These are phyloP conservation scores for Curvularia spicifera DNA, from an alignment of 2,329 filamentous ascomycete genomes.

Conservation along the genomic window DNA sequence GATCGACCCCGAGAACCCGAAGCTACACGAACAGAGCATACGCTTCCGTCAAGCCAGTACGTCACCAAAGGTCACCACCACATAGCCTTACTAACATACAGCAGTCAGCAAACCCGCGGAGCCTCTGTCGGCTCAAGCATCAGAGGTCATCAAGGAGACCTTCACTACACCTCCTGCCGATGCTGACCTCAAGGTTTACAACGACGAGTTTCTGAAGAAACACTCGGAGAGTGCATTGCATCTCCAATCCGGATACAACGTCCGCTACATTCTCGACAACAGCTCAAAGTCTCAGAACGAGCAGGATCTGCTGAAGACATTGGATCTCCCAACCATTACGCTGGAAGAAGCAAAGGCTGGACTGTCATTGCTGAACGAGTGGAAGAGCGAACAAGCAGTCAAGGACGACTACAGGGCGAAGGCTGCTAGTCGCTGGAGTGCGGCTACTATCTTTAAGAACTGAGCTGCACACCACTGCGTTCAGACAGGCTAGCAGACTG, in stretches of 20 bases:
- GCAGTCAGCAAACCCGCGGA: constrained; percentile 48
- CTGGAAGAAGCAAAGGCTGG: constrained; percentile 65
- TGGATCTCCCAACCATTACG: constrained; percentile 60
- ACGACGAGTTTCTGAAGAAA: constrained; percentile 68
- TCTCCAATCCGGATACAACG: constrained; percentile 68
- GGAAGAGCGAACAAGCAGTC: constrained; percentile 57
- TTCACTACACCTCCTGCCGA: constrained; percentile 66
- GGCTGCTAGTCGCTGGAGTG: constrained; percentile 49
- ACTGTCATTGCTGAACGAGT: constrained; percentile 58
- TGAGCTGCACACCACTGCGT: constrained; percentile 4
- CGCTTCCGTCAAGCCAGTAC: constrained; percentile 68
- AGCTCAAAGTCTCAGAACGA: constrained; percentile 64
- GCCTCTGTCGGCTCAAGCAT: constrained; percentile 68
- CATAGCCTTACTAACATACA: constrained; percentile 14
- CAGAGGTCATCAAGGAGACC: constrained; percentile 71
- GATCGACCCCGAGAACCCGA: constrained; percentile 72
- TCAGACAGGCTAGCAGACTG: not conserved
- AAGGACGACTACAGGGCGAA: constrained; percentile 58
- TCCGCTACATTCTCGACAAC: constrained; percentile 64
- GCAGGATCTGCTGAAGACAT: constrained; percentile 65
- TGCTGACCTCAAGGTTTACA: constrained; percentile 66
- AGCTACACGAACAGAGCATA: constrained; percentile 75
- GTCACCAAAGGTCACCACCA: constrained; percentile 11
- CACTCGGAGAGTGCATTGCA: constrained; percentile 69
- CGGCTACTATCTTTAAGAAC: constrained; percentile 47